phyloP scores from a whole-genome alignment of 139 green algal genomes.

The Chlamydomonas sp. region DNA sequence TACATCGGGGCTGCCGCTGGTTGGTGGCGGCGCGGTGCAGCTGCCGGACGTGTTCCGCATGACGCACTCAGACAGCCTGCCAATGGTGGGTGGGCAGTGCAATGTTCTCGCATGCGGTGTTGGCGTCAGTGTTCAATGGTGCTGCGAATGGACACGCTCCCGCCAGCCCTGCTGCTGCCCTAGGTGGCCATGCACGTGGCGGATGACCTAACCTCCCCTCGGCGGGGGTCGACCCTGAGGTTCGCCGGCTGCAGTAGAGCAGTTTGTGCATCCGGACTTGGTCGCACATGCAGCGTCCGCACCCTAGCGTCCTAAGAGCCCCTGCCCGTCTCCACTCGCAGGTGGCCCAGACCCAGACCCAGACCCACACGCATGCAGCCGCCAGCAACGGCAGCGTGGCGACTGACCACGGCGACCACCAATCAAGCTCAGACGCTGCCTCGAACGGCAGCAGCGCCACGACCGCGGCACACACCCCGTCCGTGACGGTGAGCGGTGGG shows the following conservation, averaged over 20 bases:
- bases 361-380: too few species aligned
- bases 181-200: neutral
- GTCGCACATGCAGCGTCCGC: too few species aligned
- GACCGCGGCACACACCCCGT: too few species aligned
- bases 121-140: neutral
- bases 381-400: neutral
- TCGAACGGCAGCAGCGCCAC: too few species aligned
- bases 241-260: neutral
- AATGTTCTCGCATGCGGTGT: neutral
- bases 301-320: too few species aligned
- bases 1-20: conserved; percentile 21
- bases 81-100: neutral
- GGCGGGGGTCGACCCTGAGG: neutral
- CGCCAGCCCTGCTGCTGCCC: neutral
- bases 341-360: too few species aligned
- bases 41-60: conserved; percentile 37
- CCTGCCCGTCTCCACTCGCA: too few species aligned
- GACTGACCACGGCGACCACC: too few species aligned
- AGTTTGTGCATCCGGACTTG: neutral
- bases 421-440: too few species aligned
- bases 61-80: conserved; percentile 23
- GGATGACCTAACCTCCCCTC: neutral
- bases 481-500: too few species aligned
- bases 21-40: neutral
- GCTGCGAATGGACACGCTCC: neutral